Conservation (phyloP, 2,329 filamentous ascomycete species). For the Sporothrix inflata region DNA sequence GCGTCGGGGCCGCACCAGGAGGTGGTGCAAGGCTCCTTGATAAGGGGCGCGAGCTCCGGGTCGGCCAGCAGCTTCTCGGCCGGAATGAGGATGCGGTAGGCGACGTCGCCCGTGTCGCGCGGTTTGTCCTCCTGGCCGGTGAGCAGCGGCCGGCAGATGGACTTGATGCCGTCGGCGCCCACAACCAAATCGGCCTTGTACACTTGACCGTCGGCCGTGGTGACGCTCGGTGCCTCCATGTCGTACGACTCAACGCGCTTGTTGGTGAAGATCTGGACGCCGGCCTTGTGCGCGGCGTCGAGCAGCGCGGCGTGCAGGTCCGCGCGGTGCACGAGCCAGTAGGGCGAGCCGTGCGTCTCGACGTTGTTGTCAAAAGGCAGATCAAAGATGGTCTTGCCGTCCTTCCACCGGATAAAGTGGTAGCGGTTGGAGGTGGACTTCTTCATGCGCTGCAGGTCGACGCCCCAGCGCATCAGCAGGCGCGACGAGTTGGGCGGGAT, state of each 20-base stretch:
- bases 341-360: slow-evolving; percentile 40
- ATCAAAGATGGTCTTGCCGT: slow-evolving; percentile 19
- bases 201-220: slow-evolving; percentile 33
- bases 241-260: slow-evolving; percentile 38
- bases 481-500: slow-evolving; percentile 42
- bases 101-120: slow-evolving; percentile 42
- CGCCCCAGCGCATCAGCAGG: slow-evolving; percentile 40
- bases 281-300: slow-evolving; percentile 35
- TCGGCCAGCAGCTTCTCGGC: slow-evolving; percentile 39
- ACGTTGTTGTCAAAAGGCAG: slow-evolving; percentile 35
- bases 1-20: slow-evolving; percentile 42
- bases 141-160: slow-evolving; percentile 36
- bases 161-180: slow-evolving; percentile 40
- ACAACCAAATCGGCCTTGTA: slow-evolving; percentile 36
- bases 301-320: slow-evolving; percentile 41
- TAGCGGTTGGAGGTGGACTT: slow-evolving; percentile 10
- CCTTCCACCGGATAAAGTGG: slow-evolving; percentile 28
- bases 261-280: slow-evolving; percentile 35
- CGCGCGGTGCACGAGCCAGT: slow-evolving; percentile 43
- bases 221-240: slow-evolving; percentile 33
- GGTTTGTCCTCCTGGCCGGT: slow-evolving; percentile 36
- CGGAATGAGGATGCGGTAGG: slow-evolving; percentile 42
- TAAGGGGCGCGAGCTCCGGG: slow-evolving; percentile 37
- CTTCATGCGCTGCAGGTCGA: slow-evolving; percentile 11
- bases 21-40: slow-evolving; percentile 38